phyloP scores from a whole-genome alignment of 305 asterid genomes.

The Striga hermonthica region DNA sequence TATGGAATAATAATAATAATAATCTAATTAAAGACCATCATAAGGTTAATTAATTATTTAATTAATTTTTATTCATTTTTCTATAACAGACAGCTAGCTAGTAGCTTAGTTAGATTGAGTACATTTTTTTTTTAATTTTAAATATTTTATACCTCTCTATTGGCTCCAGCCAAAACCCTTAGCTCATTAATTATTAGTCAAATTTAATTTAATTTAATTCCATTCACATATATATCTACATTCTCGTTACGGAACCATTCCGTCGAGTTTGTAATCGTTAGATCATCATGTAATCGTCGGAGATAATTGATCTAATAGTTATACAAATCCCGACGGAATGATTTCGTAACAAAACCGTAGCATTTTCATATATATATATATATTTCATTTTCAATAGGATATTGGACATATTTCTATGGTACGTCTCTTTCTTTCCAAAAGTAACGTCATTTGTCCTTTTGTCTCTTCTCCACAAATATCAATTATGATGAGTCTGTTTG shows the following conservation, averaged over 20 bases:
- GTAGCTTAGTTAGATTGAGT: constrained; percentile 7
- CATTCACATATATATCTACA: not conserved
- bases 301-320: no score
- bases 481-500: constrained; percentile 34
- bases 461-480: constrained; percentile 35
- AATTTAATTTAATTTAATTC: no score
- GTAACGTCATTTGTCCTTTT: constrained; percentile 35
- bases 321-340: no score
- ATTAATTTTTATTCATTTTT: not conserved
- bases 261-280: no score
- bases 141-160: constrained; percentile 6
- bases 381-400: not conserved
- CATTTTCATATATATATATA: not conserved
- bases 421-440: constrained; percentile 36
- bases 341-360: no score
- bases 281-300: no score
- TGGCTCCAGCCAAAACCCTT: constrained; percentile 14
- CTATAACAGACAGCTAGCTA: not conserved
- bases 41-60: not conserved
- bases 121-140: no score
- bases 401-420: not conserved
- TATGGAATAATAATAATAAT: not conserved
- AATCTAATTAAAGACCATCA: constrained; percentile 11
- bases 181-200: no score
- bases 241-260: no score